phyloP scores from a whole-genome alignment of 495 filamentous ascomycete genomes.

The Pyrenopolyporus hunteri region DNA sequence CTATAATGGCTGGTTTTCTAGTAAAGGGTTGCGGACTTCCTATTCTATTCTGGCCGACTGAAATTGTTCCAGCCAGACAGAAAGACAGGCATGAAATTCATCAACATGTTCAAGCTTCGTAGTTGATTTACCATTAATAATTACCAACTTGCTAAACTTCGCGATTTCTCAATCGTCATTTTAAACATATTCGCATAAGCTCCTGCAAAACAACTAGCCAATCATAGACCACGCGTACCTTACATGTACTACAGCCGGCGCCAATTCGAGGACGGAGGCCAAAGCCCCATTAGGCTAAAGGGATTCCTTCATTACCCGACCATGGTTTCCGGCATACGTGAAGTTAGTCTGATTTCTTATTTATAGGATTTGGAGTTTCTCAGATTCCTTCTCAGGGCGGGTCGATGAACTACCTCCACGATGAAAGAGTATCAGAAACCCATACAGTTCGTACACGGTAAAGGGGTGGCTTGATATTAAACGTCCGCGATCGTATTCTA shows the following conservation, averaged over 20 bases:
- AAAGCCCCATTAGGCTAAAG: constrained; percentile 12
- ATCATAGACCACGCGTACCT: constrained; percentile 22
- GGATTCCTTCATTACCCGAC: not conserved
- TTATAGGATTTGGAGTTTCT: not conserved
- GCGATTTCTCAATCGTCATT: too few relatives aligned
- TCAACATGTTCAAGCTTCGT: too few relatives aligned
- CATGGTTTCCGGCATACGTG: not conserved
- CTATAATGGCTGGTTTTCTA: too few relatives aligned
- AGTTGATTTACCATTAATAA: too few relatives aligned
- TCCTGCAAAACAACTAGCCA: constrained; percentile 2
- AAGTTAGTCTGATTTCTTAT: not conserved
- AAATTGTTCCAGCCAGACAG: too few relatives aligned
- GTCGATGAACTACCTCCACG: not conserved
- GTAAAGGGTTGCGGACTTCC: too few relatives aligned
- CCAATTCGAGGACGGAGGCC: constrained; percentile 8
- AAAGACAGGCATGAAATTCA: too few relatives aligned
- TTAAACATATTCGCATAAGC: too few relatives aligned
- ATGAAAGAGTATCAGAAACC: not conserved
- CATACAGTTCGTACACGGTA: not conserved
- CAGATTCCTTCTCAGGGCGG: not conserved
- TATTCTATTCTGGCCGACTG: too few relatives aligned
- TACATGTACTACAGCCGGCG: constrained; percentile 10
- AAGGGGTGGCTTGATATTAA: not conserved
- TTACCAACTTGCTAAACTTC: too few relatives aligned
- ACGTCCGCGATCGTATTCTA: not conserved